Conservation (phyloP, 192 early-diverging fungal genomes). For the Coemansia pectinata region DNA sequence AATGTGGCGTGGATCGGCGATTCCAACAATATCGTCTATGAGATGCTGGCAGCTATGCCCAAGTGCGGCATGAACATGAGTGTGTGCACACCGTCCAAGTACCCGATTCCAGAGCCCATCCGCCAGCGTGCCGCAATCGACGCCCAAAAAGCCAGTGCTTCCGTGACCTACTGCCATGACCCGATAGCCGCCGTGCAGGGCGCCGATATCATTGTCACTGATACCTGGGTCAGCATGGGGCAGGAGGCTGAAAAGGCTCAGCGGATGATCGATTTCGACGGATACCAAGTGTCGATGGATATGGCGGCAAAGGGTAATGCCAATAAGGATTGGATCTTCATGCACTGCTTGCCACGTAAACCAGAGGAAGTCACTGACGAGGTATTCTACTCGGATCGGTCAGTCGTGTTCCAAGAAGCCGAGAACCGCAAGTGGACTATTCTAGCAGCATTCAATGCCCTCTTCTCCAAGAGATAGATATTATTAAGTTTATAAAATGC, state of each 20-base stretch:
- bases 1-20: slow-evolving; percentile 99
- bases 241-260: slow-evolving; percentile 89
- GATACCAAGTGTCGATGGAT: slow-evolving; percentile 88
- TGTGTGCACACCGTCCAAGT: slow-evolving; percentile 85
- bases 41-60: slow-evolving; percentile 85
- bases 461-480: slow-evolving; percentile 45
- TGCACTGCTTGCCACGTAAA: slow-evolving; percentile 98
- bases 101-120: slow-evolving; percentile 72
- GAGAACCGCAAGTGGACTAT: slow-evolving; percentile 99
- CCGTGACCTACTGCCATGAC: slow-evolving; percentile 61
- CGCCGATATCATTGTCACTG: slow-evolving; percentile 92
- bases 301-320: slow-evolving; percentile 78
- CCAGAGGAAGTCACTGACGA: slow-evolving; percentile 96
- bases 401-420: slow-evolving; percentile 94
- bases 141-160: slow-evolving; percentile 57
- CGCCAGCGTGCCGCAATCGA: slow-evolving; percentile 66
- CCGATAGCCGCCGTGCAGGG: slow-evolving; percentile 76
- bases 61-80: slow-evolving; percentile 81
- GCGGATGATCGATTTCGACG: slow-evolving; percentile 77
- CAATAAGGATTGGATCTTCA: slow-evolving; percentile 90
- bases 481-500: slow-evolving; percentile 24
- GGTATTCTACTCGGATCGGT: slow-evolving; percentile 89
- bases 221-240: slow-evolving; percentile 99
- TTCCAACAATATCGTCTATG: slow-evolving; percentile 95
- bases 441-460: slow-evolving; percentile 75